phyloP scores from a whole-genome alignment of 1,284 basidiomycete genomes.

The Ganoderma lingzhi region DNA sequence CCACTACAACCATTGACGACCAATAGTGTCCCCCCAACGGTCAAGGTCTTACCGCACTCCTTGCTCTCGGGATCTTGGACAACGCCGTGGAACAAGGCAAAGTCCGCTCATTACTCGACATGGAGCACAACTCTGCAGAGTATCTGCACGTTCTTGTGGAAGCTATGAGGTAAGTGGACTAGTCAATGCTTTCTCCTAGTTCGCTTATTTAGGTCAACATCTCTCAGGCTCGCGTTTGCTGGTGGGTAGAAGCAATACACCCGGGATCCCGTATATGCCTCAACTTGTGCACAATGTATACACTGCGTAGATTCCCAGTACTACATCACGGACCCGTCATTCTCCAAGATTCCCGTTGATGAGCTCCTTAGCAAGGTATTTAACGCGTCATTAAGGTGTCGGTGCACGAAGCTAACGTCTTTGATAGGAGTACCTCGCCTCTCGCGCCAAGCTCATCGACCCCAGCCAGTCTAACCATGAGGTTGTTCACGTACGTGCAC shows the following conservation, averaged over 20 bases:
- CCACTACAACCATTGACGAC: neutral
- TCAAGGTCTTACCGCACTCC: slow-evolving; percentile 91
- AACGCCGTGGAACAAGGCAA: slow-evolving; percentile 80
- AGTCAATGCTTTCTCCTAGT: neutral
- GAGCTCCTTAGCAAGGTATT: slow-evolving; percentile 82
- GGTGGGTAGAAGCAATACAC: slow-evolving; percentile 46
- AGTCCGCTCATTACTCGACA: slow-evolving; percentile 72
- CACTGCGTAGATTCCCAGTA: slow-evolving; percentile 74
- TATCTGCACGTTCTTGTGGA: slow-evolving; percentile 93
- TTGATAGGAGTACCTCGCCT: slow-evolving; percentile 78
- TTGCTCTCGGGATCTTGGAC: slow-evolving; percentile 94
- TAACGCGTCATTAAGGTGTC: no score
- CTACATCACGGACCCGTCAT: slow-evolving; percentile 89
- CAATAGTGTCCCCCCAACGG: slow-evolving; percentile 93
- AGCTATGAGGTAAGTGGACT: slow-evolving; percentile 66
- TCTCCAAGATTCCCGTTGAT: slow-evolving; percentile 77
- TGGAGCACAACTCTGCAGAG: slow-evolving; percentile 89
- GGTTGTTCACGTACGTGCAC: slow-evolving; percentile 67
- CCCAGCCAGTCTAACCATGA: slow-evolving; percentile 68
- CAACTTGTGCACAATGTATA: neutral
- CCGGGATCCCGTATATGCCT: neutral
- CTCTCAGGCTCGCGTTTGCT: slow-evolving; percentile 74
- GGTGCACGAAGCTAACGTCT: neutral
- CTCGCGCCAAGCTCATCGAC: slow-evolving; percentile 85
- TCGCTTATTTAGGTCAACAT: slow-evolving; percentile 18